These are phyloP conservation scores for Aspergillus homomorphus DNA, from an alignment of 495 filamentous ascomycete species.

Conservation along the genomic window DNA sequence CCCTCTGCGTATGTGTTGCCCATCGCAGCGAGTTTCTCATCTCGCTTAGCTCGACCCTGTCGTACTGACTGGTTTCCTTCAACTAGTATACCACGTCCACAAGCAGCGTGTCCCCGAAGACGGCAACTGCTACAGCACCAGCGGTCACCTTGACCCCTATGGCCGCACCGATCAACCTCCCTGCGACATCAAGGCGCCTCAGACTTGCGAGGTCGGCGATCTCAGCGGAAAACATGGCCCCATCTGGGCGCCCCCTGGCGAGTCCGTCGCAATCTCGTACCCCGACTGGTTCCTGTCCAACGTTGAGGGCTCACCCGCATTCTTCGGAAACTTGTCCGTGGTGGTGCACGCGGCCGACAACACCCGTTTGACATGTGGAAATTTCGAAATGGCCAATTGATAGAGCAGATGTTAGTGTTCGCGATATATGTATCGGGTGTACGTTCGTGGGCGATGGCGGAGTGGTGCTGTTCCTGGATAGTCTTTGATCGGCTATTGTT, in stretches of 20 bases:
- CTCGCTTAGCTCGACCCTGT: background rate
- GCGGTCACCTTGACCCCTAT: constrained; percentile 67
- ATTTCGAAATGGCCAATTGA: constrained; percentile 18
- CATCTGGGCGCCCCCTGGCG: constrained; percentile 44
- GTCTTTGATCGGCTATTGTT: background rate
- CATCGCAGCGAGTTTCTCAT: background rate
- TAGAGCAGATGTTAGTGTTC: background rate
- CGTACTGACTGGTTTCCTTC: background rate
- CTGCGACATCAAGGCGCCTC: constrained; percentile 59
- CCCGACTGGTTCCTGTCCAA: constrained; percentile 67
- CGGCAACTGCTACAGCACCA: constrained; percentile 75
- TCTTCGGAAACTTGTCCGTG: constrained; percentile 75
- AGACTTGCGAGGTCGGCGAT: constrained; percentile 82
- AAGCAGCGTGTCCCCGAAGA: constrained; percentile 63
- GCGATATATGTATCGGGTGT: background rate
- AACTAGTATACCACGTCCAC: constrained; percentile 79
- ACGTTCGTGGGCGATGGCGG: background rate
- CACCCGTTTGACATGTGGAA: constrained; percentile 30
- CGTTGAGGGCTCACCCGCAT: constrained; percentile 53
- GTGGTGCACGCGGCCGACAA: constrained; percentile 58
- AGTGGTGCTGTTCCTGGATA: background rate
- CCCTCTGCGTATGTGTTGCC: constrained; percentile 62
- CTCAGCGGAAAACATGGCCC: constrained; percentile 77
- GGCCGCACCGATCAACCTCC: constrained; percentile 59
- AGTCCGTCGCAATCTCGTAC: constrained; percentile 49